Evolutionary conservation across 192 early-diverging fungal species (phyloP), one percentile per base, ranked within the genome.

Genomic region (Diversispora epigaea): DNA sequence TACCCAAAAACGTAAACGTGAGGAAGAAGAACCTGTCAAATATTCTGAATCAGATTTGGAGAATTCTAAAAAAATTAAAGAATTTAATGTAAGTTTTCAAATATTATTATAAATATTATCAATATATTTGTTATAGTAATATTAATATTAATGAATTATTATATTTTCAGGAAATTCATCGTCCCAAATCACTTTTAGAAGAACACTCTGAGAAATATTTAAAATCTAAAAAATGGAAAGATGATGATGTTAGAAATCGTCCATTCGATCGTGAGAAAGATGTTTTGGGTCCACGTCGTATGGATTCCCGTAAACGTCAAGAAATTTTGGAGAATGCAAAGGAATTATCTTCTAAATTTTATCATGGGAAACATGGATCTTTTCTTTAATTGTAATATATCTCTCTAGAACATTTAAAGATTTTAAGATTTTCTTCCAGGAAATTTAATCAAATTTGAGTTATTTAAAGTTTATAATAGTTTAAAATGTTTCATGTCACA

Each of bases 231-330:
- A 78, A 80, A 61, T 81, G 84, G 77, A 65, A 80, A 72, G 77
- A 85, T 12, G 84, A 86, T 22, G 86, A 89, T 46, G 83, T 78
- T 0, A 79, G 81, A 61, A 82, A 84, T 64, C 81, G 85, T 39
- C 71, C 79, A 25, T 89, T 89, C 79, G 87, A 89, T 72, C 81
- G 87, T 22, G 85, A 89, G 40, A 79, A 77, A 76, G 87, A 89
- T 76, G 80, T 89, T 39, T 79, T 81, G 19, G 83, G 84, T 22
- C 64, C 82, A 11, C 84, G 85, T 50, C 74, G 78, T 10, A 80
- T 87, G 45, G 83, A 86, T 49, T 60, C 81, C 21, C 83, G 84
- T 32, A 77, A 82, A 47, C 63, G 85, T 8, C 64, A 80, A 19
- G 80, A 87, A 40, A 65, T 89, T 66, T 61, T 87, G 49, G 80